Evolutionary conservation across 176 grass and related monocot species (phyloP).

Genomic region (Zea mays): DNA sequence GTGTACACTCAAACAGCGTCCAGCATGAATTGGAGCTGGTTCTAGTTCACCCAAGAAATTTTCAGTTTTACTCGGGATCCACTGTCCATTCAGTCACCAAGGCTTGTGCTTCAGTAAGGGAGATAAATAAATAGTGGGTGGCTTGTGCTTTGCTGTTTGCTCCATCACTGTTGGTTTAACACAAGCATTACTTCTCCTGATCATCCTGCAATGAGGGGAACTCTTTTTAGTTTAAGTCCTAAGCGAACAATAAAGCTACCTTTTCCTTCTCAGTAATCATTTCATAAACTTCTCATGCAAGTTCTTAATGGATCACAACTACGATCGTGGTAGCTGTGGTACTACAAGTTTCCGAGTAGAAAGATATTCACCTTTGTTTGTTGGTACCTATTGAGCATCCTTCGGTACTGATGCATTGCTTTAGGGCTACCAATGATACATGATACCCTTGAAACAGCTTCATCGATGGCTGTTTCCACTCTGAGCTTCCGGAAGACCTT

Average conservation of each 20-base stretch:
- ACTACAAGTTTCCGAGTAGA: not conserved
- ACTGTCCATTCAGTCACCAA: slow-evolving; percentile 24
- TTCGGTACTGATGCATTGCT: slow-evolving; percentile 70
- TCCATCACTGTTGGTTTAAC: slow-evolving; percentile 9
- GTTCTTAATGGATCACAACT: not conserved
- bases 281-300: not conserved
- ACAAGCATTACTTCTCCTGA: slow-evolving; percentile 4
- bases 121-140: not conserved
- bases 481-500: slow-evolving; percentile 69
- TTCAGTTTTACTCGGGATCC: slow-evolving; percentile 22
- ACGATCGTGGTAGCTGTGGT: not conserved
- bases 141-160: slow-evolving; percentile 3
- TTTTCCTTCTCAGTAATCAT: slow-evolving; percentile 2
- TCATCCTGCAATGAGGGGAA: slow-evolving; percentile 8
- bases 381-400: slow-evolving; percentile 70
- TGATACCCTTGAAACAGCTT: slow-evolving; percentile 76
- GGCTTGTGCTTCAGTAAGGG: not conserved
- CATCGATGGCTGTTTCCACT: slow-evolving; percentile 66
- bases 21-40: slow-evolving; percentile 15
- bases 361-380: slow-evolving; percentile 65
- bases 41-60: slow-evolving; percentile 2
- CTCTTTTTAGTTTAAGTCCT: not conserved
- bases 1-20: slow-evolving; percentile 11
- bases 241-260: not conserved
- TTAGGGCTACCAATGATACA: slow-evolving; percentile 41